Evolutionary conservation across 306 rosid genomes (phyloP).

Genomic region (Lagenaria siceraria): DNA sequence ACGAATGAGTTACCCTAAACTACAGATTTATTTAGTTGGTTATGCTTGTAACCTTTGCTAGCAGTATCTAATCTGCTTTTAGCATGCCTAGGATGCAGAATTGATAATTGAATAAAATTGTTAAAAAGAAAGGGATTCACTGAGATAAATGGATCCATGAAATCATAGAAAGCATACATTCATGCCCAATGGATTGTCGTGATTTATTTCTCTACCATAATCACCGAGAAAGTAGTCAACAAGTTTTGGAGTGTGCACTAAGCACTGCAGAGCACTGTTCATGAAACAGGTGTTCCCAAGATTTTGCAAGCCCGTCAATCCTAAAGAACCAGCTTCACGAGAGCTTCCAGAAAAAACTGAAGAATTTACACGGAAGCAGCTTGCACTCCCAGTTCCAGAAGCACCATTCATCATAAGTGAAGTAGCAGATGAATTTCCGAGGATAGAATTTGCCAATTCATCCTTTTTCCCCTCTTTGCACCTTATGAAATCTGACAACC

Average conservation of each 20-base stretch:
- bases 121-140: neutral
- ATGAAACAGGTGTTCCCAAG: slow-evolving; percentile 98
- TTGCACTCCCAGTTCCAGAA: slow-evolving; percentile 34
- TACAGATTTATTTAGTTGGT: neutral
- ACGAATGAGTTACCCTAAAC: neutral
- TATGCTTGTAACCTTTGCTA: neutral
- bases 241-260: slow-evolving; percentile 90
- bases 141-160: slow-evolving; percentile 5
- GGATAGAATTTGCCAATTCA: slow-evolving; percentile 21
- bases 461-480: slow-evolving; percentile 70
- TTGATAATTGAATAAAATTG: neutral
- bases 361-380: slow-evolving; percentile 28
- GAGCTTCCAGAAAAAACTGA: slow-evolving; percentile 44
- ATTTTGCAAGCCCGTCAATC: slow-evolving; percentile 85
- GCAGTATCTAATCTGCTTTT: neutral
- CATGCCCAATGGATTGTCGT: slow-evolving; percentile 91
- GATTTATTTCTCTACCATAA: slow-evolving; percentile 81
- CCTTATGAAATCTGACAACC: slow-evolving; percentile 79
- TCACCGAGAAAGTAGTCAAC: slow-evolving; percentile 98
- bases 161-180: slow-evolving; percentile 40
- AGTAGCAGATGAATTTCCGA: slow-evolving; percentile 27
- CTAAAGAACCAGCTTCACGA: slow-evolving; percentile 82
- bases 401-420: slow-evolving; percentile 54
- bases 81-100: neutral
- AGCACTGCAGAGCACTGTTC: slow-evolving; percentile 96